Conservation (phyloP, 306 rosid genomes). For the Notholithocarpus densiflorus region DNA sequence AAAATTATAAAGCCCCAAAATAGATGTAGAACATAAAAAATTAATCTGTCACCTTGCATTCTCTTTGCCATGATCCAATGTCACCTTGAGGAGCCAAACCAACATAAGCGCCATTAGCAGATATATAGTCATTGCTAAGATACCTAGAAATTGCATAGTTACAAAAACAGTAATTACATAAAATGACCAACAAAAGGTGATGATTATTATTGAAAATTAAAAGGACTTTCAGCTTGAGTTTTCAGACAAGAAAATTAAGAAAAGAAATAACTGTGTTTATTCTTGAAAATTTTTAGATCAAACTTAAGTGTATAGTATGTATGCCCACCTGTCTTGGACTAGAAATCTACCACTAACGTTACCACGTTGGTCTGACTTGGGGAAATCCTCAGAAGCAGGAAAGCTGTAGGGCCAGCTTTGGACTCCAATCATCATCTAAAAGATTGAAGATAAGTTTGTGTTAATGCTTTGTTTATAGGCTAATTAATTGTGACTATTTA, state of each 20-base stretch:
- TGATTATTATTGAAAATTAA: no score
- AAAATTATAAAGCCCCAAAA: background rate
- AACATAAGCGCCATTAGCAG: conserved; percentile 41
- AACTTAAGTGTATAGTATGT: background rate
- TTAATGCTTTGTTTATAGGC: background rate
- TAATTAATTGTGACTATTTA: background rate
- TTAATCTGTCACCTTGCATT: conserved; percentile 56
- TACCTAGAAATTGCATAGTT: conserved; percentile 31
- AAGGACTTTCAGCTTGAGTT: no score
- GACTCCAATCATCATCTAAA: conserved; percentile 68
- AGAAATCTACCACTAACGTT: conserved; percentile 61
- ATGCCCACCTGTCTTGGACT: conserved; percentile 52
- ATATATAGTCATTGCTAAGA: conserved; percentile 29
- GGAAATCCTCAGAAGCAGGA: conserved; percentile 65
- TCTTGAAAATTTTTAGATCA: background rate
- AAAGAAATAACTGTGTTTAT: no score
- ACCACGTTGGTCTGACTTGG: conserved; percentile 58
- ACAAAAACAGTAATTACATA: background rate
- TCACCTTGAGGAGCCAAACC: conserved; percentile 55
- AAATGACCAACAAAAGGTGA: no score
- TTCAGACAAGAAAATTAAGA: no score
- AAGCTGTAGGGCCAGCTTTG: conserved; percentile 85
- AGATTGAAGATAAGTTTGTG: background rate
- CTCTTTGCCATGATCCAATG: conserved; percentile 59
- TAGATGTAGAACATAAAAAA: background rate